phyloP scores from a whole-genome alignment of 768 basidiomycete species.

The Lentinula boryana region DNA sequence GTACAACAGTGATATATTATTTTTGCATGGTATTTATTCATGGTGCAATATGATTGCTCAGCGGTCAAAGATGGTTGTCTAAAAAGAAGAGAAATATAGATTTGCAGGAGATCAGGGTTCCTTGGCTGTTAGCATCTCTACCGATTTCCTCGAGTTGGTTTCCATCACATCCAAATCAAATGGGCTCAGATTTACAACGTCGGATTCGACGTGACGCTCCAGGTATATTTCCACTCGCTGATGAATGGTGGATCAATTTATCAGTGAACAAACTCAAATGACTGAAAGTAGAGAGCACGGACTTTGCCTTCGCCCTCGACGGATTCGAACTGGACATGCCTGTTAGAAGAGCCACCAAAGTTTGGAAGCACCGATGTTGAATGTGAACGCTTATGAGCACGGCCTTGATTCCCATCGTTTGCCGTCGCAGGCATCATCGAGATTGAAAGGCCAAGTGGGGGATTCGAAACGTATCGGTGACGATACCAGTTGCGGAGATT shows the following conservation, averaged over 20 bases:
- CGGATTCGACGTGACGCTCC: neutral
- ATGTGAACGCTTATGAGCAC: neutral
- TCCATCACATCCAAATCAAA: neutral
- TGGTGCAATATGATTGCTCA: no score
- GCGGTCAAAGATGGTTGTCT: no score
- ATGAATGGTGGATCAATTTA: no score
- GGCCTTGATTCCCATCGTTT: neutral
- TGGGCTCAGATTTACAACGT: neutral
- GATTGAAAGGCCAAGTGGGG: slow-evolving; percentile 1
- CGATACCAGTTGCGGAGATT: slow-evolving; percentile 14
- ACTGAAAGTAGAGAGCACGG: neutral
- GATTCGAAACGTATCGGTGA: slow-evolving; percentile 7
- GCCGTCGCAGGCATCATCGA: neutral
- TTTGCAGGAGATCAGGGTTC: no score
- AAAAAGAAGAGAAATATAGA: no score
- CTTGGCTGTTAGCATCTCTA: neutral
- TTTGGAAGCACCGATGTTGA: neutral
- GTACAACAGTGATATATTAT: no score
- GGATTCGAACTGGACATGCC: neutral
- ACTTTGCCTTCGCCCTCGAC: neutral
- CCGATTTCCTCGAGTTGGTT: neutral
- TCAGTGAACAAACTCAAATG: neutral
- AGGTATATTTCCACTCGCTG: neutral
- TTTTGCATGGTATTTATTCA: no score
- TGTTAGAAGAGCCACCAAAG: neutral